Base-by-base conservation (phyloP, 768 basidiomycete species). In the Agrocybe praecox region DNA sequence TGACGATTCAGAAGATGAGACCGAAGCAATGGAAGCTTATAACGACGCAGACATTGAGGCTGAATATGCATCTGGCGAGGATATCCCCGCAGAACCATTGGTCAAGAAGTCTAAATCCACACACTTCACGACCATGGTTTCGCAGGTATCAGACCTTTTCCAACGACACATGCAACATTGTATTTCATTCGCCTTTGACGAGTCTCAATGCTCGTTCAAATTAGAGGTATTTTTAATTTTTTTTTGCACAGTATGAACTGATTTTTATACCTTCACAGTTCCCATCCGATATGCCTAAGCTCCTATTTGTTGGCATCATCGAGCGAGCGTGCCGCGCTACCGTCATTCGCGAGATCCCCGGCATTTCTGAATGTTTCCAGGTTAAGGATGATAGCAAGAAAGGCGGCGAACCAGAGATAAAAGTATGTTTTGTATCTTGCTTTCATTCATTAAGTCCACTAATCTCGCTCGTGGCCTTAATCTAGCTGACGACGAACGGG, bases 221-320 rank as follows among this genome's bases (percentile, higher is more conserved):
- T 82, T 99, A 15, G 87, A 94, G 79, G 96, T 95, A 66, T 64
- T 88, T 72, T 52, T 19, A 12, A n/a, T 54, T 32, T 52, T 17
- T 23, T 36, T 15, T 29, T n/a, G 6, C 21, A 40, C 52, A n/a
- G 14, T 49, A 36, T 52, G 6, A 46, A 50, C 29, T 50, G 58
- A 33, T 43, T 33, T 47, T 48, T 49, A n/a, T n/a, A n/a, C 55
- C 18, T 58, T n/a, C 58, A 15, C 18, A 98, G 94, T 96, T 98
- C 76, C 77, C 83, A 11, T 83, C 90, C 44, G 86, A 92, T 64
- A 88, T 94, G 69, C 95, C 95, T 11, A 98, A 98, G 72, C 80
- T 99, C 32, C 79, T 99, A 19, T 81, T 99, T 43, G 94, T 98
- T 47, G 96, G 95, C 46, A 86, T 99, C 59, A 82, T 98, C 55